Conservation (phyloP, 441 rosid genomes). For the Populus hybrid region DNA sequence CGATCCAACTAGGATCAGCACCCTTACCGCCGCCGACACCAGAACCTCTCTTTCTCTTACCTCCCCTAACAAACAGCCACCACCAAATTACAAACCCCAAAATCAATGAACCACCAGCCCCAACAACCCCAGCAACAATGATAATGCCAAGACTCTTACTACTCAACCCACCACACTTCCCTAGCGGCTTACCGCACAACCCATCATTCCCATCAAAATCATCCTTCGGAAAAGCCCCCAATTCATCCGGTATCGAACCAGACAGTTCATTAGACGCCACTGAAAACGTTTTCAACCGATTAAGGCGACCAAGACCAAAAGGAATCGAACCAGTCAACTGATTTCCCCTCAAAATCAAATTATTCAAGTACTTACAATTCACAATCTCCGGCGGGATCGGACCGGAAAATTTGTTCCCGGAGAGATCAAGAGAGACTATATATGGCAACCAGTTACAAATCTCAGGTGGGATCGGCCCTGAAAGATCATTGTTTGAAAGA, state of each 20-base stretch:
- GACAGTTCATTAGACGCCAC: conserved; percentile 64
- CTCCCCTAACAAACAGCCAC: conserved; percentile 60
- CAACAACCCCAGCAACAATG: conserved; percentile 77
- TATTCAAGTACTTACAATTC: conserved; percentile 56
- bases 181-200: conserved; percentile 70
- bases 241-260: conserved; percentile 52
- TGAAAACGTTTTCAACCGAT: conserved; percentile 55
- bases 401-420: conserved; percentile 57
- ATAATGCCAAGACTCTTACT: conserved; percentile 75
- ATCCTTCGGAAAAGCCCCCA: conserved; percentile 20
- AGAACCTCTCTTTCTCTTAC: conserved; percentile 21
- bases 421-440: conserved; percentile 63
- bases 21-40: conserved; percentile 35
- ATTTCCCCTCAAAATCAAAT: conserved; percentile 51
- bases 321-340: conserved; percentile 69
- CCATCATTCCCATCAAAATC: conserved; percentile 54
- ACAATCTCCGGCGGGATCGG: conserved; percentile 60
- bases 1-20: conserved; percentile 51
- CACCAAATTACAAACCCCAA: conserved; percentile 85
- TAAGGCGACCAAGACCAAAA: conserved; percentile 35
- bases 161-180: conserved; percentile 70
- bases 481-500: conserved; percentile 56
- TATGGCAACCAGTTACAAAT: conserved; percentile 79
- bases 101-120: conserved; percentile 73
- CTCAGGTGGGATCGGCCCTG: conserved; percentile 64